phyloP scores from a whole-genome alignment of 169 alveolate species.

The Sarcocystis neurona region DNA sequence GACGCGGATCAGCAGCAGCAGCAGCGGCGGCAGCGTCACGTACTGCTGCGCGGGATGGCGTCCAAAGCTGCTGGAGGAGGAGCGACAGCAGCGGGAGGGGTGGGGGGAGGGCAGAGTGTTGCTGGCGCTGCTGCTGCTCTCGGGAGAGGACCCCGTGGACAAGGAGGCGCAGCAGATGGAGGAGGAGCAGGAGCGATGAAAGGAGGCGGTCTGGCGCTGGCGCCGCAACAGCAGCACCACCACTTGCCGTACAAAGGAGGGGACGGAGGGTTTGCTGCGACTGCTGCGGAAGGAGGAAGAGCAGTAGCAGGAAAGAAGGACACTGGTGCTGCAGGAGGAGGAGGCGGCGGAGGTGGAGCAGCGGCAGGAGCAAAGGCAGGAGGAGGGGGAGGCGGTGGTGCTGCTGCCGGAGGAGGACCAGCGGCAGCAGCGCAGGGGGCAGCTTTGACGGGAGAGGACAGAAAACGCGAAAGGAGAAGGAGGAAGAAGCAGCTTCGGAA shows the following conservation, averaged over 20 bases:
- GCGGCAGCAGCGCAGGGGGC: constrained; percentile 34
- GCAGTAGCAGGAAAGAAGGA: constrained; percentile 71
- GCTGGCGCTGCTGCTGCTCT: too few relatives aligned
- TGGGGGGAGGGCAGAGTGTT: too few relatives aligned
- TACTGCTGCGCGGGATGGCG: too few relatives aligned
- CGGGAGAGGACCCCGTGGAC: too few relatives aligned
- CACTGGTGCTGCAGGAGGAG: constrained; percentile 59
- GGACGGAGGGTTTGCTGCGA: constrained; percentile 49
- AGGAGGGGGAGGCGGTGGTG: constrained; percentile 11
- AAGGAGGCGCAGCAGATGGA: too few relatives aligned
- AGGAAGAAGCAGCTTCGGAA: constrained; percentile 20
- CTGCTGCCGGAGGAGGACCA: constrained; percentile 35
- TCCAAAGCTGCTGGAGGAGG: too few relatives aligned
- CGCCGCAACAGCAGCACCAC: constrained; percentile 59
- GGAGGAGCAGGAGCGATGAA: too few relatives aligned
- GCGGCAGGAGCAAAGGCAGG: constrained; percentile 31
- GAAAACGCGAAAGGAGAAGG: constrained; percentile 17
- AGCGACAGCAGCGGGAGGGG: too few relatives aligned
- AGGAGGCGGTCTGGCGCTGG: too few relatives aligned
- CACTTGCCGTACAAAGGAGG: constrained; percentile 48
- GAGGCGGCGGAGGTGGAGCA: constrained; percentile 39
- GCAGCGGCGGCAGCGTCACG: constrained; percentile 16
- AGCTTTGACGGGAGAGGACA: not conserved
- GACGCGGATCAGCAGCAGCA: constrained; percentile 24
- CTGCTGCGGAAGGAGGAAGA: constrained; percentile 51